Evolutionary conservation across 352 stramenopile genomes (phyloP).

Genomic region (Globisporangium acanthophoron): DNA sequence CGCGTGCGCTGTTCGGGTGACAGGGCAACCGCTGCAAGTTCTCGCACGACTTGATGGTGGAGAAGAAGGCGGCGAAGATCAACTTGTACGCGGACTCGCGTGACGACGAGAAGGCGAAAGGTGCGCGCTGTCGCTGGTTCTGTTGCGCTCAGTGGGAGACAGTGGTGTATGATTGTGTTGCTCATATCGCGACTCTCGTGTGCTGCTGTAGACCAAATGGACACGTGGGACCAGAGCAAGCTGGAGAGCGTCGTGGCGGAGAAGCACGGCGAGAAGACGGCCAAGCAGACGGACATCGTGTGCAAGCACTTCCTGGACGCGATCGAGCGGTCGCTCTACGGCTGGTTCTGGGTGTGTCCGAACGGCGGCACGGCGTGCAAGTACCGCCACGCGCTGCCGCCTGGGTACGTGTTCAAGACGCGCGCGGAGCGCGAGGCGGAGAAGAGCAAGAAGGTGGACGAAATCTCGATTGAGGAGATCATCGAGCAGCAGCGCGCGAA

Average conservation of each 20-base stretch:
- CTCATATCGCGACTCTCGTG: background rate
- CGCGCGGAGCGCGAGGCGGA: slow-evolving; percentile 82
- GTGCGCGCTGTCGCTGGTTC: slow-evolving; percentile 1
- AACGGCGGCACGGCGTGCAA: slow-evolving; percentile 79
- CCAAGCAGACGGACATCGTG: slow-evolving; percentile 84
- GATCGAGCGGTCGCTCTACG: slow-evolving; percentile 88
- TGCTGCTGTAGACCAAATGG: slow-evolving; percentile 54
- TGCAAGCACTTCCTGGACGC: slow-evolving; percentile 89
- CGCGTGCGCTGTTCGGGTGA: background rate
- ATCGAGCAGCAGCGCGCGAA: slow-evolving; percentile 88
- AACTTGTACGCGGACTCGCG: slow-evolving; percentile 85
- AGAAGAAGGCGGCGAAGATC: slow-evolving; percentile 86
- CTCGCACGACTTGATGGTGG: slow-evolving; percentile 85
- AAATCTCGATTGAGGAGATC: slow-evolving; percentile 88
- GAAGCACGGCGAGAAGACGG: slow-evolving; percentile 80
- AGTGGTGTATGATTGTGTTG: background rate
- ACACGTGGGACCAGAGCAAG: slow-evolving; percentile 86
- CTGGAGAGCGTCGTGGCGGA: slow-evolving; percentile 83
- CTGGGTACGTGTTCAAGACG: slow-evolving; percentile 87
- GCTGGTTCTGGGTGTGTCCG: slow-evolving; percentile 89
- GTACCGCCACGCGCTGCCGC: slow-evolving; percentile 82
- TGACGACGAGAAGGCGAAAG: slow-evolving; percentile 56
- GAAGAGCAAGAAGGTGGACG: slow-evolving; percentile 76
- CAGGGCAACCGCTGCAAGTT: slow-evolving; percentile 87
- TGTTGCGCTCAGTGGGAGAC: background rate